Conservation (phyloP, 2,329 filamentous ascomycete genomes). For the Leptographium flavum region DNA sequence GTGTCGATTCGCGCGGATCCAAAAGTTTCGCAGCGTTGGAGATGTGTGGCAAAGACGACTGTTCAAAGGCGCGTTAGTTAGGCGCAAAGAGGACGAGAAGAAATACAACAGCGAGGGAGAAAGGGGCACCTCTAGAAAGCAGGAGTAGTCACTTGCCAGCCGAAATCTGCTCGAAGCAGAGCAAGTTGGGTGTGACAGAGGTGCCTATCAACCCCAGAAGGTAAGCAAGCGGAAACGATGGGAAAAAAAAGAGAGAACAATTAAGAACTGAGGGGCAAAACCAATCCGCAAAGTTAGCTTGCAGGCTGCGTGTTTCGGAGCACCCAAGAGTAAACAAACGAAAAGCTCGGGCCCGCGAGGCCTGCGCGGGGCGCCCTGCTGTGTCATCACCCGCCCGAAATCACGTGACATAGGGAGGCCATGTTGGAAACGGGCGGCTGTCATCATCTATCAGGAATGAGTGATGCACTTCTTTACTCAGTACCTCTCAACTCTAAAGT, state of each 20-base stretch:
- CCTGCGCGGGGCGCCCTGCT: not conserved
- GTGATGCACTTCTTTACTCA: no score
- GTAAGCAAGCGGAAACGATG: not conserved
- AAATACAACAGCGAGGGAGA: not conserved
- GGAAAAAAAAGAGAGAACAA: not conserved
- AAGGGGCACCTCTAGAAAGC: not conserved
- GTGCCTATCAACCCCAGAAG: not conserved
- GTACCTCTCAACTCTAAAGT: no score
- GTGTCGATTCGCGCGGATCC: not conserved
- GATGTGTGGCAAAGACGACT: not conserved
- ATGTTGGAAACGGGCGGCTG: no score
- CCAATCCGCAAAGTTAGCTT: not conserved
- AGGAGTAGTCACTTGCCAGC: not conserved
- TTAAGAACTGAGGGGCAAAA: slow-evolving; percentile 5
- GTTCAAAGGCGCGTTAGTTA: not conserved
- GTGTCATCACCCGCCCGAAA: not conserved
- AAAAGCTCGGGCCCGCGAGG: slow-evolving; percentile 10
- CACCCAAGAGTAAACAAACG: slow-evolving; percentile 13
- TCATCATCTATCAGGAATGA: no score
- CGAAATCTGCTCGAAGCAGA: not conserved
- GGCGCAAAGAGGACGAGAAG: not conserved
- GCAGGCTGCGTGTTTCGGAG: slow-evolving; percentile 4
- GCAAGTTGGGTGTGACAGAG: no score
- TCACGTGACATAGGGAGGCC: not conserved
- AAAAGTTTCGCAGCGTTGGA: not conserved